Conservation (phyloP, 2,329 filamentous ascomycete species). For the Amauroascus verrucosus region DNA sequence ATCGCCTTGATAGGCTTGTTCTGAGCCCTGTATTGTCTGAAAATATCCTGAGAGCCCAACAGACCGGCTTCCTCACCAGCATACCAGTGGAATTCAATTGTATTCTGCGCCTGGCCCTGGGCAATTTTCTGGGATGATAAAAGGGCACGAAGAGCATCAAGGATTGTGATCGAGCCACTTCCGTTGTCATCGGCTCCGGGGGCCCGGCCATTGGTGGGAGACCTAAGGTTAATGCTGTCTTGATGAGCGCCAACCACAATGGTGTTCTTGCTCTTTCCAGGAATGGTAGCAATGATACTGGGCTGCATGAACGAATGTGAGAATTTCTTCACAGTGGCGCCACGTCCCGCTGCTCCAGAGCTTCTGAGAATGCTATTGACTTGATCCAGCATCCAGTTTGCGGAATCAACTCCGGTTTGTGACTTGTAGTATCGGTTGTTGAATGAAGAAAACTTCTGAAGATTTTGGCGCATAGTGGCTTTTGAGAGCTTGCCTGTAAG, state of each 20-base stretch:
- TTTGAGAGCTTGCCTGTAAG: neutral
- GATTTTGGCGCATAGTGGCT: neutral
- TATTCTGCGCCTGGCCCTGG: slow-evolving; percentile 5
- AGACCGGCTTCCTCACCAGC: slow-evolving; percentile 9
- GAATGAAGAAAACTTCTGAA: slow-evolving; percentile 7
- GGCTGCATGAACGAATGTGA: slow-evolving; percentile 4
- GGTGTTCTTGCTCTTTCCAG: slow-evolving; percentile 7
- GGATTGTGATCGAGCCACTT: slow-evolving; percentile 5
- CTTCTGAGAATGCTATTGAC: neutral
- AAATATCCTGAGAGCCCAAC: slow-evolving; percentile 10
- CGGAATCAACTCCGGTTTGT: slow-evolving; percentile 2
- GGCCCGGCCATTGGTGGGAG: slow-evolving; percentile 2
- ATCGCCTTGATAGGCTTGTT: slow-evolving; percentile 10
- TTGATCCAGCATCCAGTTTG: slow-evolving; percentile 8
- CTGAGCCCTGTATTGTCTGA: neutral
- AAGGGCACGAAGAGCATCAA: slow-evolving; percentile 5
- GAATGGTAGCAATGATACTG: slow-evolving; percentile 9
- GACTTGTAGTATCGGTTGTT: slow-evolving; percentile 9
- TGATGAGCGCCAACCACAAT: slow-evolving; percentile 11
- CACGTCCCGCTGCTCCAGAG: neutral
- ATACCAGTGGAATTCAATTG: slow-evolving; percentile 14
- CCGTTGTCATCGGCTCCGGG: slow-evolving; percentile 13
- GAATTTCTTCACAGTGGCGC: slow-evolving; percentile 5
- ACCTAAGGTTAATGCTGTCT: slow-evolving; percentile 8
- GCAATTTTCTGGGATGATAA: slow-evolving; percentile 3